Percentiles rank a stretch among this genome's conserved stretches.
Conservation (phyloP, 2,329 filamentous ascomycete species). For the Podosphaera fusca region DNA sequence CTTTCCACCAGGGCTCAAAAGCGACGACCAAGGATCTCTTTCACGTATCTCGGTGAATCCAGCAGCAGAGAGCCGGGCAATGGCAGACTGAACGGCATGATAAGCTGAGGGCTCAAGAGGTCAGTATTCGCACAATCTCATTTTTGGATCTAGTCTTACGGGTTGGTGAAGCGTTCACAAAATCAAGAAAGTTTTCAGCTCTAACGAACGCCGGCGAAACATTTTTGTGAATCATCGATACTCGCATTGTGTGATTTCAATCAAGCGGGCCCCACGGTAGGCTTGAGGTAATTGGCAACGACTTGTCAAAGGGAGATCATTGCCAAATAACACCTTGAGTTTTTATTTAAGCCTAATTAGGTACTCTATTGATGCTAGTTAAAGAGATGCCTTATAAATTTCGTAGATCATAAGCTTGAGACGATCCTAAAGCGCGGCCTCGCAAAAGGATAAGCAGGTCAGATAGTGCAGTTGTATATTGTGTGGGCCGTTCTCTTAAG, state of each 20-base stretch:
- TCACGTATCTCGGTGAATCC: slow-evolving; percentile 81
- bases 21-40: slow-evolving; percentile 66
- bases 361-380: too few relatives aligned
- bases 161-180: slow-evolving; percentile 83
- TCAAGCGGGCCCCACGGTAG: too few relatives aligned
- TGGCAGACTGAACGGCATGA: slow-evolving; percentile 69
- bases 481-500: too few relatives aligned
- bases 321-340: too few relatives aligned
- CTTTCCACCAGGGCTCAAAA: slow-evolving; percentile 66
- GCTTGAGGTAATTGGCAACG: too few relatives aligned
- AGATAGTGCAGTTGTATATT: too few relatives aligned
- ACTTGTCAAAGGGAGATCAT: too few relatives aligned
- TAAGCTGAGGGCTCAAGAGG: slow-evolving; percentile 38
- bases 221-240: slow-evolving; percentile 9
- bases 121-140: slow-evolving; percentile 1
- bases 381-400: too few relatives aligned
- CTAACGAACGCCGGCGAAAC: slow-evolving; percentile 12
- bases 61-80: slow-evolving; percentile 51
- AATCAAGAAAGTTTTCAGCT: slow-evolving; percentile 56
- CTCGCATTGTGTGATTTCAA: neutral
- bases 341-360: too few relatives aligned
- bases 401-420: too few relatives aligned
- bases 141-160: slow-evolving; percentile 30
- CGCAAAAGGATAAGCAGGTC: too few relatives aligned
- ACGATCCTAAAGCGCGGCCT: too few relatives aligned